Evolutionary conservation across 1,284 basidiomycete genomes (phyloP).

Genomic region (Ustilago shanxiensis): DNA sequence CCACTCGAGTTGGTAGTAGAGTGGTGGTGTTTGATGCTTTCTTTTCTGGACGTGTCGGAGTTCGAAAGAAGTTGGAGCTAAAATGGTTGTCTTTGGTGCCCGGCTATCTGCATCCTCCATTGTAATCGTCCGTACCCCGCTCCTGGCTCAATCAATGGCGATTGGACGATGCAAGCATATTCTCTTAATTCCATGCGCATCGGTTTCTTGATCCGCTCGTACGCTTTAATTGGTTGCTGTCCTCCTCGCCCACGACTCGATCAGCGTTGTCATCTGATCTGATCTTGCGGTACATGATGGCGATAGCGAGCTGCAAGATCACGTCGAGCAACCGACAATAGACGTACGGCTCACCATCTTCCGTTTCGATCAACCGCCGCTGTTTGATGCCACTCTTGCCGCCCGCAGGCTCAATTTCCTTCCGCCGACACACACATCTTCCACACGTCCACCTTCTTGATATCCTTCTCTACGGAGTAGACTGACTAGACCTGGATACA

Average conservation of each 20-base stretch:
- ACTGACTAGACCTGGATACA: conserved; percentile 1
- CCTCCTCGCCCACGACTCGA: not conserved
- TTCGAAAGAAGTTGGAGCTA: conserved; percentile 11
- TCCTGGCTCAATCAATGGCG: not conserved
- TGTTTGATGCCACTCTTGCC: conserved; percentile 2
- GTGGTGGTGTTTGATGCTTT: not conserved
- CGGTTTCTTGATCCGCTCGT: conserved; percentile 1
- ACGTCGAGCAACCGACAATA: not conserved
- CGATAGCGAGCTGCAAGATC: conserved; percentile 11
- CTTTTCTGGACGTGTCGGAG: conserved; percentile 32
- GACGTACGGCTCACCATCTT: conserved; percentile 17
- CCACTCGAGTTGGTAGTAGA: not conserved
- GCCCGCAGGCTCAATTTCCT: conserved; percentile 5
- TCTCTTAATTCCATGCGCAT: no score
- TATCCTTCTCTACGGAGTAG: not conserved
- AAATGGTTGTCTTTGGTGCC: not conserved
- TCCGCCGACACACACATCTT: no score
- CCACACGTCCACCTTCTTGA: no score
- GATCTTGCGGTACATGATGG: not conserved
- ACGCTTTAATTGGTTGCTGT: conserved; percentile 12
- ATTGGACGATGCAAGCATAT: not conserved
- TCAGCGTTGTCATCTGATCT: conserved; percentile 3
- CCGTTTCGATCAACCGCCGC: conserved; percentile 19
- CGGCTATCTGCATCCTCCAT: not conserved
- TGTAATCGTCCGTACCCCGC: not conserved